Conservation (phyloP, 2,329 filamentous ascomycete genomes). For the Cladobotryum mycophilum region DNA sequence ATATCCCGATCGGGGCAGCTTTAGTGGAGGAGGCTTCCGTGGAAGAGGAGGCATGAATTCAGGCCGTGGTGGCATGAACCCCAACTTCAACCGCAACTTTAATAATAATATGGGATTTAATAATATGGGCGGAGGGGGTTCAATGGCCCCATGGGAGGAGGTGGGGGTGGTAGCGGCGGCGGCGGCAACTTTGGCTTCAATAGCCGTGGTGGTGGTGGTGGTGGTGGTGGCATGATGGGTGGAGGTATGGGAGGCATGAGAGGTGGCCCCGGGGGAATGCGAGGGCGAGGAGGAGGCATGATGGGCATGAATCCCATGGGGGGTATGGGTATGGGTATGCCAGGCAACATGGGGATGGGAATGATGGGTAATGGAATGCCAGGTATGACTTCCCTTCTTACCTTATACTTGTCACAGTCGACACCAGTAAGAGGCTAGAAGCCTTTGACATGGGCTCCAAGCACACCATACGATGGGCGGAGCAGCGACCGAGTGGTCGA, state of each 20-base stretch:
- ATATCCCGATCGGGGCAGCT: slow-evolving; percentile 45
- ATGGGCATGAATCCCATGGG: slow-evolving; percentile 43
- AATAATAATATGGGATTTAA: slow-evolving; percentile 28
- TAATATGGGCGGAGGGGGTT: slow-evolving; percentile 31
- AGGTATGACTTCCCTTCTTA: slow-evolving; percentile 20
- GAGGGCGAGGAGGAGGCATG: slow-evolving; percentile 41
- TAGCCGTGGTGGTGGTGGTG: slow-evolving; percentile 32
- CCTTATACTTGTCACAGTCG: neutral
- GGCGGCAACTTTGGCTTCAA: slow-evolving; percentile 48
- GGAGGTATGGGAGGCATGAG: slow-evolving; percentile 42
- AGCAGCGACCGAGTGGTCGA: slow-evolving; percentile 1
- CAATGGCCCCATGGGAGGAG: slow-evolving; percentile 40
- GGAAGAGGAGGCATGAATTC: slow-evolving; percentile 44
- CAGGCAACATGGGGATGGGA: slow-evolving; percentile 53
- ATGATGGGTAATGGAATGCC: slow-evolving; percentile 33
- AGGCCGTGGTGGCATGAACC: slow-evolving; percentile 44
- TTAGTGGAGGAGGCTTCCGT: slow-evolving; percentile 43
- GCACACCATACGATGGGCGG: neutral
- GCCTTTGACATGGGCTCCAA: slow-evolving; percentile 5
- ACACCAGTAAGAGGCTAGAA: neutral
- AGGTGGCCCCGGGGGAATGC: slow-evolving; percentile 42
- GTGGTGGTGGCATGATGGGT: slow-evolving; percentile 22
- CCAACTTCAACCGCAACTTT: slow-evolving; percentile 37
- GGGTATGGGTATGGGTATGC: slow-evolving; percentile 50
- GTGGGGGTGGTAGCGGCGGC: slow-evolving; percentile 37